Conservation (phyloP, 169 alveolate genomes). For the Cryptosporidium tyzzeri region DNA sequence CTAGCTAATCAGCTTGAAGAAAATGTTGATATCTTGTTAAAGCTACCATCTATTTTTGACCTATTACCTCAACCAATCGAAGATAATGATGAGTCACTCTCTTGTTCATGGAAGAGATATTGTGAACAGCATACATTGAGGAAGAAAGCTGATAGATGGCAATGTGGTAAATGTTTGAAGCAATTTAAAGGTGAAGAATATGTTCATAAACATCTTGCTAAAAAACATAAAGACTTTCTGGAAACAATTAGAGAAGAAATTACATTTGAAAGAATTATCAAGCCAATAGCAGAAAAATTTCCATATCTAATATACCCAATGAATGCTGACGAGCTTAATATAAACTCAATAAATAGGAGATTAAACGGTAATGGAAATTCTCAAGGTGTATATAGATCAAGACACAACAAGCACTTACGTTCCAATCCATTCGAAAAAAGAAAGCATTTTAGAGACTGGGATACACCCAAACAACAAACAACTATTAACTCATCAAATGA, state of each 20-base stretch:
- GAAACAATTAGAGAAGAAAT: conserved; percentile 53
- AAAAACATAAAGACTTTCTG: conserved; percentile 43
- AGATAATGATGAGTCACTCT: conserved; percentile 27
- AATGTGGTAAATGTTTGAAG: conserved; percentile 63
- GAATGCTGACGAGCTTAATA: conserved; percentile 27
- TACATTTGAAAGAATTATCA: conserved; percentile 55
- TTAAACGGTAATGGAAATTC: not conserved
- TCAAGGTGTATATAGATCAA: not conserved
- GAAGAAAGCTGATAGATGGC: conserved; percentile 71
- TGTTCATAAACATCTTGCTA: conserved; percentile 45
- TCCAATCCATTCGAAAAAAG: conserved; percentile 52
- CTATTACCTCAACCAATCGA: conserved; percentile 3
- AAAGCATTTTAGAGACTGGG: conserved; percentile 51
- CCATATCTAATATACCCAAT: conserved; percentile 32
- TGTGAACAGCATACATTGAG: conserved; percentile 59
- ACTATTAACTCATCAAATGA: conserved; percentile 2
- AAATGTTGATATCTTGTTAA: conserved; percentile 28
- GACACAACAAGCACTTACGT: conserved; percentile 13
- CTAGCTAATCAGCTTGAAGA: conserved; percentile 12
- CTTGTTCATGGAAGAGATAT: conserved; percentile 34
- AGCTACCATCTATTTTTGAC: conserved; percentile 20
- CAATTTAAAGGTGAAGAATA: conserved; percentile 70
- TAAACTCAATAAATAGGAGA: not conserved
- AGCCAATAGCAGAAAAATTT: conserved; percentile 49
- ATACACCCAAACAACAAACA: conserved; percentile 18